These are phyloP conservation scores for Crepidotus variabilis DNA, from an alignment of 768 basidiomycete species.

Conservation along the genomic window DNA sequence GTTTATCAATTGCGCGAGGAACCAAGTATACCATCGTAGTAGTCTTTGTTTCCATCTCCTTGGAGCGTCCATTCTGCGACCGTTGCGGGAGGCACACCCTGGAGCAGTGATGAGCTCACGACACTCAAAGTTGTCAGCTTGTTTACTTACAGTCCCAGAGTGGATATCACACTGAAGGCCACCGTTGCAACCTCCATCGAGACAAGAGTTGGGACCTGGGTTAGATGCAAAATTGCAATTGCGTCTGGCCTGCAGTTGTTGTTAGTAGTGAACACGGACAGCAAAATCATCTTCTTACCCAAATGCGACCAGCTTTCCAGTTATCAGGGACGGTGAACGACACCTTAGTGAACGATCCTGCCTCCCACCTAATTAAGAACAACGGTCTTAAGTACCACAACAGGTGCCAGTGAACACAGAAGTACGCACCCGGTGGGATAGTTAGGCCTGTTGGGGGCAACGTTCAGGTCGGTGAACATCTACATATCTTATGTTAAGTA, in stretches of 20 bases:
- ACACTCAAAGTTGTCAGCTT: background rate
- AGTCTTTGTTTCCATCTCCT: constrained; percentile 41
- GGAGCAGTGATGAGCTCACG: background rate
- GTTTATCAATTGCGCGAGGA: too few relatives aligned
- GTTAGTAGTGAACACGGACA: background rate
- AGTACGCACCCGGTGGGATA: constrained; percentile 40
- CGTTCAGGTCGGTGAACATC: constrained; percentile 60
- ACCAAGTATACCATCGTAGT: constrained; percentile 40
- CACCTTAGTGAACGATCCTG: constrained; percentile 31
- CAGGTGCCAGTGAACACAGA: background rate
- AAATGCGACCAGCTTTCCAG: constrained; percentile 63
- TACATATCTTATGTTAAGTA: constrained; percentile 14
- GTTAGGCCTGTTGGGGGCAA: constrained; percentile 41
- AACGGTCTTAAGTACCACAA: background rate
- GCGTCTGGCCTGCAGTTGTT: constrained; percentile 50
- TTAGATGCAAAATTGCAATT: constrained; percentile 57
- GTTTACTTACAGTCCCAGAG: constrained; percentile 43
- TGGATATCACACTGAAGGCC: constrained; percentile 53
- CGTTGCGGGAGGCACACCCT: constrained; percentile 64
- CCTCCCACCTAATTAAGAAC: constrained; percentile 34
- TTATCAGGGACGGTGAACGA: constrained; percentile 54
- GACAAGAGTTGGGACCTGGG: constrained; percentile 56
- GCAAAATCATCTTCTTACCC: constrained; percentile 24
- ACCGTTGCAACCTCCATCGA: constrained; percentile 67
- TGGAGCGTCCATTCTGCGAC: constrained; percentile 67